Evolutionary conservation across 2,329 filamentous ascomycete genomes (phyloP).

Genomic region (Tothia fuscella): DNA sequence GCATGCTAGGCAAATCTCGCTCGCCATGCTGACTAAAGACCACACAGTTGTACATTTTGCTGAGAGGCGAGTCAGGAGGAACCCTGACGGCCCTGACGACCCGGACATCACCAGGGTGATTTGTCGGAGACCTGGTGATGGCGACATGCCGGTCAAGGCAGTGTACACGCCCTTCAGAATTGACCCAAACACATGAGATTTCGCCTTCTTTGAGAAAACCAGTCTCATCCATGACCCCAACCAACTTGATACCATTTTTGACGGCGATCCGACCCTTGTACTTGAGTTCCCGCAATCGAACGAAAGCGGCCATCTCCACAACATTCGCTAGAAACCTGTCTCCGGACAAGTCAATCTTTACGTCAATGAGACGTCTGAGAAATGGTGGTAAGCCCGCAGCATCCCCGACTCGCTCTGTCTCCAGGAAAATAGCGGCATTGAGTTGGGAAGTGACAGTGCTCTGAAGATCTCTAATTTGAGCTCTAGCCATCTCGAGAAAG

Average conservation of each 20-base stretch:
- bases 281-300: slow-evolving; percentile 62
- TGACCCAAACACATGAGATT: slow-evolving; percentile 6
- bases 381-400: slow-evolving; percentile 49
- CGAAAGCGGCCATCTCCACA: slow-evolving; percentile 58
- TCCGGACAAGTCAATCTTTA: slow-evolving; percentile 52
- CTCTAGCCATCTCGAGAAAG: slow-evolving; percentile 53
- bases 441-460: slow-evolving; percentile 43
- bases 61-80: slow-evolving; percentile 49
- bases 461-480: slow-evolving; percentile 49
- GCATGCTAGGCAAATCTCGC: slow-evolving; percentile 64
- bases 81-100: slow-evolving; percentile 46
- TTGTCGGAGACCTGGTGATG: slow-evolving; percentile 66
- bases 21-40: slow-evolving; percentile 61
- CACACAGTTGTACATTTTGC: slow-evolving; percentile 57
- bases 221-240: slow-evolving; percentile 77
- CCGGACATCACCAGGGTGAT: slow-evolving; percentile 75
- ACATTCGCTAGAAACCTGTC: slow-evolving; percentile 60
- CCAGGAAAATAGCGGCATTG: slow-evolving; percentile 57
- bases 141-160: slow-evolving; percentile 37
- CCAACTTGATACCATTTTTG: slow-evolving; percentile 58
- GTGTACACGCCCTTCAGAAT: slow-evolving; percentile 15
- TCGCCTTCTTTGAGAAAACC: slow-evolving; percentile 53
- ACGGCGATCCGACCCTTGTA: slow-evolving; percentile 67
- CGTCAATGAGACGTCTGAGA: slow-evolving; percentile 44
- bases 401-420: slow-evolving; percentile 48